These are phyloP conservation scores for Phytopythium helicoides DNA, from an alignment of 352 stramenopile genomes.

Conservation along the genomic window DNA sequence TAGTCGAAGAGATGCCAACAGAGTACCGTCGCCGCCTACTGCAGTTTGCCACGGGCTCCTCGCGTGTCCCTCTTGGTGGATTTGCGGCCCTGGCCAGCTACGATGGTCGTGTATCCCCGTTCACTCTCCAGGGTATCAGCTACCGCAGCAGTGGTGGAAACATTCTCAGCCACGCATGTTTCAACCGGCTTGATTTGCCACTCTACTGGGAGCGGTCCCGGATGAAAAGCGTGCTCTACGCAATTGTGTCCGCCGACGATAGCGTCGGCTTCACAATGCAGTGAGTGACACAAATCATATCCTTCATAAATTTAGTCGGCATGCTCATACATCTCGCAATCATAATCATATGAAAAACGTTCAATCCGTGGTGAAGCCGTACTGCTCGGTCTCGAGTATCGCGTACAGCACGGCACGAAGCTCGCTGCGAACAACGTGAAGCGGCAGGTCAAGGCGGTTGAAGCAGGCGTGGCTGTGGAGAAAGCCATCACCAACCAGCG, in stretches of 20 bases:
- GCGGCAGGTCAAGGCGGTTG: conserved; percentile 91
- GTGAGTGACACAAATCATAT: too few species aligned
- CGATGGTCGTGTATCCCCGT: conserved; percentile 59
- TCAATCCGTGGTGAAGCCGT: conserved; percentile 63
- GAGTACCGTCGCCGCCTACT: conserved; percentile 62
- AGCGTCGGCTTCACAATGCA: neutral
- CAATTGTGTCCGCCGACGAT: conserved; percentile 37
- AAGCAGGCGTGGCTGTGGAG: conserved; percentile 63
- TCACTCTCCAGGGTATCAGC: conserved; percentile 46
- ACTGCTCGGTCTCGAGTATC: conserved; percentile 45
- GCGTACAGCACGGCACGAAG: conserved; percentile 46
- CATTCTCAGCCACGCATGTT: conserved; percentile 61
- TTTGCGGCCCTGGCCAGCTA: conserved; percentile 70
- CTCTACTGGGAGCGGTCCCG: conserved; percentile 83
- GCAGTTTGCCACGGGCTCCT: conserved; percentile 74
- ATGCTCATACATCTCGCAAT: too few species aligned
- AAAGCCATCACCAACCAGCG: conserved; percentile 30
- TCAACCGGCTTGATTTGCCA: conserved; percentile 94
- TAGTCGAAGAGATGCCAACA: conserved; percentile 85
- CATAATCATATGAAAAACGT: too few species aligned
- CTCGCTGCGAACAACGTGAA: conserved; percentile 88
- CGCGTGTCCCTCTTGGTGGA: conserved; percentile 59
- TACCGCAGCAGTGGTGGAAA: conserved; percentile 11
- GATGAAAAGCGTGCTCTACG: conserved; percentile 45
- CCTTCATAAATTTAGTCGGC: too few species aligned